Evolutionary conservation across 495 filamentous ascomycete genomes (phyloP).

Genomic region (Lichenothelia convexa): DNA sequence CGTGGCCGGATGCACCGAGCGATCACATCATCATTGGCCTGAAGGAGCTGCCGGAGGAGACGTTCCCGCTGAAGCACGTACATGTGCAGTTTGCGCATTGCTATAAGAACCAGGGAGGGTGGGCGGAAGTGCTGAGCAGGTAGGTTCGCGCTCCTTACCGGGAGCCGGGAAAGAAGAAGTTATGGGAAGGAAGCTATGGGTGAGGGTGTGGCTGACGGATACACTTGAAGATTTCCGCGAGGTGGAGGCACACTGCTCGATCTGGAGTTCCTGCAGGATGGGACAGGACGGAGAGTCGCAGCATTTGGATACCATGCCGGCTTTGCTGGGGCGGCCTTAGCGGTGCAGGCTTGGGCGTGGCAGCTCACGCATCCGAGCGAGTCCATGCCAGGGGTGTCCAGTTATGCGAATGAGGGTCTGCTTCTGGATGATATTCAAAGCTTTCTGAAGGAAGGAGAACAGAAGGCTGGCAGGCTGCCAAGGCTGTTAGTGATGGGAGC

Average conservation of each 20-base stretch:
- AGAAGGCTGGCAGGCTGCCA: slow-evolving; percentile 31
- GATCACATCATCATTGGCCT: slow-evolving; percentile 71
- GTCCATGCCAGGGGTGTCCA: slow-evolving; percentile 42
- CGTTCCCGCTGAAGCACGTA: slow-evolving; percentile 69
- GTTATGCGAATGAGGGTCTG: slow-evolving; percentile 57
- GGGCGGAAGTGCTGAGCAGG: slow-evolving; percentile 62
- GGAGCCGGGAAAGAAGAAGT: no score
- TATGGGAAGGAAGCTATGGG: no score
- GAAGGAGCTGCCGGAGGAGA: slow-evolving; percentile 84
- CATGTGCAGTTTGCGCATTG: slow-evolving; percentile 70
- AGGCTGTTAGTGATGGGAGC: slow-evolving; percentile 42
- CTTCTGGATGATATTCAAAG: slow-evolving; percentile 58
- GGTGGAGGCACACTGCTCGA: slow-evolving; percentile 76
- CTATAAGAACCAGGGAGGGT: slow-evolving; percentile 78
- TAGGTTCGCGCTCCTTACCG: no score
- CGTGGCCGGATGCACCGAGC: slow-evolving; percentile 63
- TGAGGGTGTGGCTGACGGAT: no score
- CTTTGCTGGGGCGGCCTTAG: slow-evolving; percentile 52
- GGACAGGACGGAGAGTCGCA: slow-evolving; percentile 61
- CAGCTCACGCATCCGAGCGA: slow-evolving; percentile 52
- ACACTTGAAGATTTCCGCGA: no score
- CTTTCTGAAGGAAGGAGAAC: slow-evolving; percentile 39
- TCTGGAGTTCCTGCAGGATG: slow-evolving; percentile 79
- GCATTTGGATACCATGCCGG: slow-evolving; percentile 49
- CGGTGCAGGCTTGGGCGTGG: slow-evolving; percentile 77